Evolutionary conservation across 306 rosid genomes (phyloP).

Genomic region (Lathyrus aphaca): DNA sequence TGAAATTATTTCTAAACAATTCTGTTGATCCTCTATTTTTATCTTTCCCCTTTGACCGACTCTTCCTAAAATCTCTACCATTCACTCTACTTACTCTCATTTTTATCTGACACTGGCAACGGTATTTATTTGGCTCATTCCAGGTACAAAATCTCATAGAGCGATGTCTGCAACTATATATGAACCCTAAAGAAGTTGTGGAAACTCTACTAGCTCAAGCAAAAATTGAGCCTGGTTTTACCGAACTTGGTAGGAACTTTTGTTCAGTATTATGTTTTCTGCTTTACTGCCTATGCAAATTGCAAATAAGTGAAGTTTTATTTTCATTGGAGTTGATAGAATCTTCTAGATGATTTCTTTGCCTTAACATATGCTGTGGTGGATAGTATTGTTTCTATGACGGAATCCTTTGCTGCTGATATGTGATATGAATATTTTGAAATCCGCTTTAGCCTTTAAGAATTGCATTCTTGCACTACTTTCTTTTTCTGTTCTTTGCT

Average conservation of each 20-base stretch:
- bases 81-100: background rate
- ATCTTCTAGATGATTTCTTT: background rate
- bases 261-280: background rate
- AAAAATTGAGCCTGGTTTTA: constrained; percentile 83
- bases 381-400: constrained; percentile 4
- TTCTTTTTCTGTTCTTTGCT: background rate
- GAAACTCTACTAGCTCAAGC: constrained; percentile 63
- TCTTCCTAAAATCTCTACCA: background rate
- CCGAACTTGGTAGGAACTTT: constrained; percentile 67
- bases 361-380: background rate
- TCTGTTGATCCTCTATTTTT: background rate
- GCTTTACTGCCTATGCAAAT: constrained; percentile 2
- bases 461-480: constrained; percentile 1
- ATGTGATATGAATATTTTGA: background rate
- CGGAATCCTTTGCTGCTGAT: constrained; percentile 5
- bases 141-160: constrained; percentile 87
- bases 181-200: constrained; percentile 78
- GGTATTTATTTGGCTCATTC: constrained; percentile 31
- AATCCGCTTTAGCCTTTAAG: background rate
- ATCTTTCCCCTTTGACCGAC: background rate
- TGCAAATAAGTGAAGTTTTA: background rate
- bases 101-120: background rate
- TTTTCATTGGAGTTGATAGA: constrained; percentile 9
- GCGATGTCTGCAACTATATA: constrained; percentile 75
- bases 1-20: background rate